Base-by-base conservation (phyloP, 768 basidiomycete species). In the Boletus coccyginus region DNA sequence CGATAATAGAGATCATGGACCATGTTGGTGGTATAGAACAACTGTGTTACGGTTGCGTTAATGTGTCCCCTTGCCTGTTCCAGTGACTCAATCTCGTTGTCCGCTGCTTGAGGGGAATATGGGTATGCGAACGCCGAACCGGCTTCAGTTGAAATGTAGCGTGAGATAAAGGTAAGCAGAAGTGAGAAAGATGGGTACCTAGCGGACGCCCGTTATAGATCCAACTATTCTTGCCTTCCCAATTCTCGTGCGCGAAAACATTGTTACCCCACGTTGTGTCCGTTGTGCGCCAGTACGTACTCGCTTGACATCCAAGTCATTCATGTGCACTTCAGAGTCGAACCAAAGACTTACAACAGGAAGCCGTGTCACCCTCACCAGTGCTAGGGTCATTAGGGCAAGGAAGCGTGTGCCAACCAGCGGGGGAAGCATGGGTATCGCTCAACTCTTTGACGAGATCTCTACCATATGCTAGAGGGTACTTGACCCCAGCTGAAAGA, bases 241-340 rank as follows among this genome's bases (percentile, higher is more conserved):
- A 92, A 71, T 95, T 92, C 81, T 98, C 96, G 62, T 98, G 96
- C 1, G 94, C 91, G 62, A 94, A 93, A 56, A 93, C 88, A 60
- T 94, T 94, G 77, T 94, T 93, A 52, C 91, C 92, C 80, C 83
- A 88, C 0, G 93, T 97, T 1, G 87, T 91, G 19, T 88, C 86
- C 35, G 85, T 88, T 67, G 88, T 89, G 53, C 77, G 76, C 73
- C 75, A 85, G 59, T 77, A 75, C 11, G 72, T 66, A 53, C 65
- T 49, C 49, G 50, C 56, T 66, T 40, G 61, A 70, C 17, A 57
- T 62, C 24, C 33, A 12, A n/a, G 24, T 60, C 41, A 58, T 17
- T 52, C 36, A 2, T 10, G 29, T 4, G 13, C 38, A 35, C 7
- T 33, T 24, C 3, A 16, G 2, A 10, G 2, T 35, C 9, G 1